Evolutionary conservation across 2,329 filamentous ascomycete species (phyloP).

Genomic region (Alternaria metachromatica): DNA sequence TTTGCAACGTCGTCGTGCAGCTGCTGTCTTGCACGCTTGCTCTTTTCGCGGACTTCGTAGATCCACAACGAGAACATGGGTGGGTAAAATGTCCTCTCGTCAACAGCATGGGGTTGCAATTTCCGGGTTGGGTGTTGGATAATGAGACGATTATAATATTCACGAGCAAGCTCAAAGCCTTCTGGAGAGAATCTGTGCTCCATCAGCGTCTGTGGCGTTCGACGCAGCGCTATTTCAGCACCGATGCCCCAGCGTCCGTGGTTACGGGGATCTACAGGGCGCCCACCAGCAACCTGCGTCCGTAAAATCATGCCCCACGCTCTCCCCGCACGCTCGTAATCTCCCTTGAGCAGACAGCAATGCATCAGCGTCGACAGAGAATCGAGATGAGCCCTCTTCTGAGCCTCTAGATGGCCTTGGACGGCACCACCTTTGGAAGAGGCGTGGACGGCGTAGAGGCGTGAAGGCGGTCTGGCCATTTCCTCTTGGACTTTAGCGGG

Average conservation of each 20-base stretch:
- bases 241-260: conserved; percentile 81
- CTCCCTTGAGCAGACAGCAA: conserved; percentile 71
- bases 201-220: conserved; percentile 22
- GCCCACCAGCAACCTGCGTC: conserved; percentile 60
- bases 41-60: conserved; percentile 69
- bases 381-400: conserved; percentile 65
- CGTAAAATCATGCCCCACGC: conserved; percentile 78
- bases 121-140: conserved; percentile 72
- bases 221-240: conserved; percentile 79
- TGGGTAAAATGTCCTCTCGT: conserved; percentile 79
- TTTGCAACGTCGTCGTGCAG: conserved; percentile 2
- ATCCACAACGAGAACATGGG: conserved; percentile 83
- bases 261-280: conserved; percentile 70
- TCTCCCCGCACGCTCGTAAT: conserved; percentile 73
- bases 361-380: conserved; percentile 75
- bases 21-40: conserved; percentile 57
- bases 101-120: conserved; percentile 66
- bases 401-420: conserved; percentile 24
- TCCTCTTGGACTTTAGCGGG: conserved; percentile 46
- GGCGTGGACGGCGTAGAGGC: conserved; percentile 45
- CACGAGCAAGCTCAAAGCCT: conserved; percentile 64
- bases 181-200: conserved; percentile 37
- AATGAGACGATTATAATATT: conserved; percentile 81
- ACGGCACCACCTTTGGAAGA: conserved; percentile 16
- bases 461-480: conserved; percentile 51